phyloP scores from a whole-genome alignment of 2,329 filamentous ascomycete genomes.

The Sclerotinia sclerotiorum region DNA sequence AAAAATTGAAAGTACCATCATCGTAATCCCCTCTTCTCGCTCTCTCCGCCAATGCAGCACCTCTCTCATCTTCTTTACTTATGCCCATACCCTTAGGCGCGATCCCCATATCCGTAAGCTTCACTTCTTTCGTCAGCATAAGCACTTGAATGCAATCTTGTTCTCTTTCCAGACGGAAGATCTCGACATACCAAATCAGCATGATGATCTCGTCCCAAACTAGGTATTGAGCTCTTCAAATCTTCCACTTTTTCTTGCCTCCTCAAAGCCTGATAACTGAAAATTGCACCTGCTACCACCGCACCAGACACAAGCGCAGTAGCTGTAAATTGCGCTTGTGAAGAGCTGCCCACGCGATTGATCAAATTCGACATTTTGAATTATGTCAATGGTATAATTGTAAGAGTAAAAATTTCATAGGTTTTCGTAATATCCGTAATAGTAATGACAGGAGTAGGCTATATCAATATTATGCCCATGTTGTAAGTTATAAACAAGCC shows the following conservation, averaged over 20 bases:
- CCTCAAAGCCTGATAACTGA: constrained; percentile 62
- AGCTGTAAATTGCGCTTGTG: constrained; percentile 59
- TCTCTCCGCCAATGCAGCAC: constrained; percentile 57
- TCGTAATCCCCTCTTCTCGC: constrained; percentile 65
- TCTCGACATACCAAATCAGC: constrained; percentile 43
- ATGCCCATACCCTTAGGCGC: constrained; percentile 35
- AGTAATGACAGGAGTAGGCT: not conserved
- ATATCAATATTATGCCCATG: not conserved
- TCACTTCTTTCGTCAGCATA: constrained; percentile 44
- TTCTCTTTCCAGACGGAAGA: not conserved
- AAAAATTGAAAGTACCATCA: constrained; percentile 44
- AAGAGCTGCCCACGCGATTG: constrained; percentile 30
- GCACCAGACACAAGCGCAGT: constrained; percentile 68
- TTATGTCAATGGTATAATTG: not conserved
- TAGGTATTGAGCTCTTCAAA: constrained; percentile 61
- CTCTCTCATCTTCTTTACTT: constrained; percentile 62
- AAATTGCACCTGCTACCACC: constrained; percentile 58
- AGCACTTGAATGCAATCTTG: constrained; percentile 2
- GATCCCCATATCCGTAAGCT: constrained; percentile 52
- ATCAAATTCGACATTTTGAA: constrained; percentile 37
- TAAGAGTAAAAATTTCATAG: not conserved
- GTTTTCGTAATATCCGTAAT: not conserved
- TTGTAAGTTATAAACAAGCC: not conserved
- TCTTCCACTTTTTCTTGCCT: constrained; percentile 54
- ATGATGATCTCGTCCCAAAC: constrained; percentile 39